These are phyloP conservation scores for Cynanchum wilfordii DNA, from an alignment of 257 asterid genomes.

Conservation along the genomic window DNA sequence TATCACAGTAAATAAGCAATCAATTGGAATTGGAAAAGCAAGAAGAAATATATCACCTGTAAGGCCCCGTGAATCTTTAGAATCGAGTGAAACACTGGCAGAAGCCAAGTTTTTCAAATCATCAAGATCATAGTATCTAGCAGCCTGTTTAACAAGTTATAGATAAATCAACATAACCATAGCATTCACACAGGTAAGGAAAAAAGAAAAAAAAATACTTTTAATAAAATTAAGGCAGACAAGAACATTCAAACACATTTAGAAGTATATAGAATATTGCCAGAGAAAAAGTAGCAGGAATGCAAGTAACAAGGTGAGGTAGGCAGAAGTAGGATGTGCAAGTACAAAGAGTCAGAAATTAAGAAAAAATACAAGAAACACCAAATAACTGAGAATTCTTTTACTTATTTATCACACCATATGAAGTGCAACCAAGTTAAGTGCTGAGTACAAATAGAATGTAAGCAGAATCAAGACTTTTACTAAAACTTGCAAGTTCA, in stretches of 20 bases:
- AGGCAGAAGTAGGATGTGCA: neutral
- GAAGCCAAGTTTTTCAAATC: slow-evolving; percentile 54
- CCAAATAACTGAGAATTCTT: neutral
- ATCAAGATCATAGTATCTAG: slow-evolving; percentile 69
- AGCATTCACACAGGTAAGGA: neutral
- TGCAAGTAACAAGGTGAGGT: neutral
- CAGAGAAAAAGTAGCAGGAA: neutral
- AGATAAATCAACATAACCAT: slow-evolving; percentile 1
- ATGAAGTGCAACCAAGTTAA: too few species aligned
- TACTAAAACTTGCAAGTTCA: too few species aligned
- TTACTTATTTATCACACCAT: neutral
- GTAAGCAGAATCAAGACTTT: too few species aligned
- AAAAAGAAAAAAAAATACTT: neutral
- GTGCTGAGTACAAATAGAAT: too few species aligned
- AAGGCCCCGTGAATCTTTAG: slow-evolving; percentile 75
- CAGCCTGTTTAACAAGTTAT: slow-evolving; percentile 48
- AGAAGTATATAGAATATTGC: neutral
- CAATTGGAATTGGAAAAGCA: neutral
- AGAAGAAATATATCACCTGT: slow-evolving; percentile 43
- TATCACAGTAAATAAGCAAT: too few species aligned
- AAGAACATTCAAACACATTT: neutral
- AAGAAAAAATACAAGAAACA: neutral
- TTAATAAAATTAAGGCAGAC: neutral
- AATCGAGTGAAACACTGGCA: slow-evolving; percentile 59
- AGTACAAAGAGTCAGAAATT: neutral